Percentiles rank a stretch among this genome's conserved stretches.
Evolutionary conservation across 2,329 filamentous ascomycete genomes (phyloP).

Genomic region (Venturia nashicola): DNA sequence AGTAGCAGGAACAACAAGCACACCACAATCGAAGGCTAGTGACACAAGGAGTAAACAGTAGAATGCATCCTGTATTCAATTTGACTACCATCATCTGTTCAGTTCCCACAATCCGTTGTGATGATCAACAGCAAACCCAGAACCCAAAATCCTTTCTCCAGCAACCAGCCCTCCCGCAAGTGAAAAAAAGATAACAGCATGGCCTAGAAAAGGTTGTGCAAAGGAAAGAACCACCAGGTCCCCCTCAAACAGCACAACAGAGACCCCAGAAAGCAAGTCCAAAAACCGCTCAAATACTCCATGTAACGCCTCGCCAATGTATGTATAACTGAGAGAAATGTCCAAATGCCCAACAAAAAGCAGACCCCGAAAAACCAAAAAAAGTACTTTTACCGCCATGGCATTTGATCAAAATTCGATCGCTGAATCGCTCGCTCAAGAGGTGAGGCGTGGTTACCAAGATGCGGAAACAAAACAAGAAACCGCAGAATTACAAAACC

Average conservation of each 20-base stretch:
- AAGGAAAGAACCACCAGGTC: not conserved
- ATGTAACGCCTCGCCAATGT: conserved; percentile 6
- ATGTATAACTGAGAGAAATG: not conserved
- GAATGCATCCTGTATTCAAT: not conserved
- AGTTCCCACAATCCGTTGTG: conserved; percentile 2
- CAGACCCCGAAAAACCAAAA: not conserved
- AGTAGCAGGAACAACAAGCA: not conserved
- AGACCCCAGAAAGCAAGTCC: not conserved
- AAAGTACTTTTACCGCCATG: not conserved
- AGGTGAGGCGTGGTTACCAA: not conserved
- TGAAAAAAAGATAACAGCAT: not conserved
- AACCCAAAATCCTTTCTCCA: not conserved
- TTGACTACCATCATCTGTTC: conserved; percentile 2
- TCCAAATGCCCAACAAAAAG: not conserved
- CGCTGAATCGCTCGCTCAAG: not conserved
- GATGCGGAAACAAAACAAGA: not conserved
- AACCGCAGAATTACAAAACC: not conserved
- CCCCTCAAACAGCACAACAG: not conserved
- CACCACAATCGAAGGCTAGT: not conserved
- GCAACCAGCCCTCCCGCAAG: not conserved
- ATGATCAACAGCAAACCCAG: not conserved
- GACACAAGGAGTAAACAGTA: not conserved
- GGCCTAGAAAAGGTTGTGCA: not conserved
- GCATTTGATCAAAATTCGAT: not conserved
- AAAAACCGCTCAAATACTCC: not conserved